These are phyloP conservation scores for Gymnopilus dilepis DNA, from an alignment of 768 basidiomycete species.

Conservation along the genomic window DNA sequence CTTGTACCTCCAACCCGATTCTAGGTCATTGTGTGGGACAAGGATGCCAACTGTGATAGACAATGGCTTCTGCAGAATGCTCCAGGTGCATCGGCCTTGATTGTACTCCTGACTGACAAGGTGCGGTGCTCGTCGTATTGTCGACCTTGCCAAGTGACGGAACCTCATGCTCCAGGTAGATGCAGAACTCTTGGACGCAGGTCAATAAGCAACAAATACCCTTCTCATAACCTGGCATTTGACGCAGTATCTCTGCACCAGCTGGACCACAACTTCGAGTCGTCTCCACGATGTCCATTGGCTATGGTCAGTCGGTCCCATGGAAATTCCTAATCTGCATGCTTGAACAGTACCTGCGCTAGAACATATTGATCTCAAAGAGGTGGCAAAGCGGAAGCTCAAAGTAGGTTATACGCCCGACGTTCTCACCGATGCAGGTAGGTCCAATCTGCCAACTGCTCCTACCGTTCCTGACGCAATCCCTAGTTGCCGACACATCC, in stretches of 20 bases:
- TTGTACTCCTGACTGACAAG: constrained; percentile 75
- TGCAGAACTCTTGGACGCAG: constrained; percentile 69
- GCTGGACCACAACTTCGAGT: constrained; percentile 79
- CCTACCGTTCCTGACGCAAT: neutral
- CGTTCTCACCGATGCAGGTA: constrained; percentile 92
- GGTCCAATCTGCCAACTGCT: too few species aligned
- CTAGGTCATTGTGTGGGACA: constrained; percentile 49
- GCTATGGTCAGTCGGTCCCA: constrained; percentile 63
- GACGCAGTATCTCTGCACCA: constrained; percentile 28
- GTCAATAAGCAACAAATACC: constrained; percentile 29
- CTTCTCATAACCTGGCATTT: neutral
- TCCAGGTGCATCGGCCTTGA: constrained; percentile 63
- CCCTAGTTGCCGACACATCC: constrained; percentile 83
- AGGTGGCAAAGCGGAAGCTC: constrained; percentile 63
- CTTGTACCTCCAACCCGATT: constrained; percentile 1
- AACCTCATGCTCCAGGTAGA: constrained; percentile 56
- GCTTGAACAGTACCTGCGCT: neutral
- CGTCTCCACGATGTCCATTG: constrained; percentile 94
- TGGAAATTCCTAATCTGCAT: neutral
- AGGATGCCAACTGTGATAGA: constrained; percentile 61
- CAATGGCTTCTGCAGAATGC: constrained; percentile 79
- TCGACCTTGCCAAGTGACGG: neutral
- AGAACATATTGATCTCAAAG: constrained; percentile 84
- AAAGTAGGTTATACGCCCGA: constrained; percentile 92
- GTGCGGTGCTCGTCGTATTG: constrained; percentile 38